Percentiles rank a stretch among this genome's conserved stretches.
phyloP scores from a whole-genome alignment of 108 stramenopile species.

The Conticribra weissflogii region DNA sequence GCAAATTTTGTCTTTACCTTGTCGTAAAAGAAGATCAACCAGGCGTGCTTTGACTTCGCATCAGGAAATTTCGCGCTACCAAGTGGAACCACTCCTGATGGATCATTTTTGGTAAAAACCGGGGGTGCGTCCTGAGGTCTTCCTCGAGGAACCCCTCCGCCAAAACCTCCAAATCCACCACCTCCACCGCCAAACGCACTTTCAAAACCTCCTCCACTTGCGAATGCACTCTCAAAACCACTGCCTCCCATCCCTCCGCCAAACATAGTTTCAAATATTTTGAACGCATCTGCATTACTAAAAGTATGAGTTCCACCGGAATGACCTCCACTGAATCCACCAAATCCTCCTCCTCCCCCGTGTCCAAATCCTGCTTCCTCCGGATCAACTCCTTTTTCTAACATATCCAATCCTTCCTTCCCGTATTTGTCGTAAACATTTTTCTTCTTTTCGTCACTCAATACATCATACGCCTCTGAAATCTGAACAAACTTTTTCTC shows the following conservation, averaged over 20 bases:
- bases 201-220: conserved; percentile 7
- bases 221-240: not conserved
- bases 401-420: conserved; percentile 73
- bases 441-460: conserved; percentile 83
- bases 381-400: conserved; percentile 75
- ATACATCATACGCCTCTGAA: conserved; percentile 72
- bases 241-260: conserved; percentile 21
- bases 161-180: conserved; percentile 24
- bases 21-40: conserved; percentile 76
- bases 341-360: conserved; percentile 42
- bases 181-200: conserved; percentile 16
- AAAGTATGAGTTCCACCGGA: conserved; percentile 15
- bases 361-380: conserved; percentile 66
- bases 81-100: conserved; percentile 58
- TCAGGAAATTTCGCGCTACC: conserved; percentile 81
- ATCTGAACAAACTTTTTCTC: conserved; percentile 78
- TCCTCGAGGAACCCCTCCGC: conserved; percentile 25
- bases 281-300: conserved; percentile 47
- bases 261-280: conserved; percentile 78
- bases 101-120: conserved; percentile 63
- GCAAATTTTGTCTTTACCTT: too few relatives aligned
- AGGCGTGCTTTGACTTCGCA: conserved; percentile 61
- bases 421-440: conserved; percentile 87
- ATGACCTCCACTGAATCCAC: conserved; percentile 1
- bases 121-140: conserved; percentile 42